phyloP scores from a whole-genome alignment of 164 flowering plant species.

The grape (Vitis vinifera) region DNA sequence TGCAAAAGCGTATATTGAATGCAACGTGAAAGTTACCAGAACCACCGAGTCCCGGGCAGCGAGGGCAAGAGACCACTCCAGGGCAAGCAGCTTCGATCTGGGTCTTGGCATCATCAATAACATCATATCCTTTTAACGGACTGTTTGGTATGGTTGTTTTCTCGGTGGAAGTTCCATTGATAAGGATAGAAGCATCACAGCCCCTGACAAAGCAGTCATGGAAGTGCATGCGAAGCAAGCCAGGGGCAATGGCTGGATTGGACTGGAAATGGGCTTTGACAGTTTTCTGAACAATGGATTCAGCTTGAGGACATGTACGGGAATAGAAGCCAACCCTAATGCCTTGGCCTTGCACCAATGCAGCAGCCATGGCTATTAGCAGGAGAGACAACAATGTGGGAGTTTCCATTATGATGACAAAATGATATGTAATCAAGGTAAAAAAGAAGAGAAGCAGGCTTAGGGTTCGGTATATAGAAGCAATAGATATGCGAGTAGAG shows the following conservation, averaged over 20 bases:
- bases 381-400: constrained; percentile 2
- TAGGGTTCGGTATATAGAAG: no score
- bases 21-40: constrained; percentile 31
- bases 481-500: no score
- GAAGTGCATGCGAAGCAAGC: constrained; percentile 59
- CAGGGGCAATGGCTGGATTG: constrained; percentile 49
- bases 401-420: no score
- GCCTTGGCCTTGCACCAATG: constrained; percentile 31
- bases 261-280: constrained; percentile 32
- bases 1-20: no score
- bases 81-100: constrained; percentile 63
- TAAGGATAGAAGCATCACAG: constrained; percentile 67
- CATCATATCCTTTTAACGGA: constrained; percentile 50
- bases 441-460: no score
- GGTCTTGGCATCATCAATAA: constrained; percentile 58
- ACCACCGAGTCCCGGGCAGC: constrained; percentile 69
- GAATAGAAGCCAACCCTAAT: constrained; percentile 52
- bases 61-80: constrained; percentile 59
- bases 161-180: constrained; percentile 47
- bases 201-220: constrained; percentile 78
- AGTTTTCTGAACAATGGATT: constrained; percentile 39
- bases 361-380: constrained; percentile 1
- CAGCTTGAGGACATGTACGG: constrained; percentile 40
- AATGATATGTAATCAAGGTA: no score
- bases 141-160: constrained; percentile 45